A percentile compares a stretch with the other conserved stretches of the same genome.
phyloP scores from a whole-genome alignment of 139 green algal species.

The Diplosphaera chodatii region DNA sequence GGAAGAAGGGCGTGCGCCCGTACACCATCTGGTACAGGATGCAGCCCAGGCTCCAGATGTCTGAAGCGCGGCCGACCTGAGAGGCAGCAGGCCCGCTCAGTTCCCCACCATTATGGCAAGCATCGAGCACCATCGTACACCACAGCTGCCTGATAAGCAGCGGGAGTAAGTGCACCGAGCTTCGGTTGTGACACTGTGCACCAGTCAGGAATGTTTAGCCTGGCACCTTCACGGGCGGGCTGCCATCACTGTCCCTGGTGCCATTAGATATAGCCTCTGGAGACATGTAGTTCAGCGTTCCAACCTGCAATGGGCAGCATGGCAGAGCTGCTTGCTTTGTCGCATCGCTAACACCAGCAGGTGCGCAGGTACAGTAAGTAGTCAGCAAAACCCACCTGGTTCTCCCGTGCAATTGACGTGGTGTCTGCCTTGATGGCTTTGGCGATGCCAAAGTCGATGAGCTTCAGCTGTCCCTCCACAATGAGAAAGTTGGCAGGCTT shows the following conservation, averaged over 20 bases:
- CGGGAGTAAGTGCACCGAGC: too few relatives aligned
- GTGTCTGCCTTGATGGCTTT: conserved; percentile 87
- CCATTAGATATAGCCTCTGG: conserved; percentile 90
- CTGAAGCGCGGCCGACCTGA: conserved; percentile 71
- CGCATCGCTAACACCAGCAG: too few relatives aligned
- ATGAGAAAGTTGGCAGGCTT: conserved; percentile 97
- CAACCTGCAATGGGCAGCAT: conserved; percentile 55
- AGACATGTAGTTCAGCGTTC: conserved; percentile 98
- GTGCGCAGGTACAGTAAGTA: too few relatives aligned
- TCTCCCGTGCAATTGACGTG: conserved; percentile 87
- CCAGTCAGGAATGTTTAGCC: too few relatives aligned
- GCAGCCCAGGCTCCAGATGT: conserved; percentile 94
- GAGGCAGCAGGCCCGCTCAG: too few relatives aligned
- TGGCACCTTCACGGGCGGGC: conserved; percentile 56
- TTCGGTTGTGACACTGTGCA: too few relatives aligned
- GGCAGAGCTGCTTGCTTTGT: too few relatives aligned
- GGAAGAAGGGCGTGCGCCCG: conserved; percentile 73
- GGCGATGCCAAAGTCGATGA: conserved; percentile 98
- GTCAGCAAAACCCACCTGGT: conserved; percentile 38
- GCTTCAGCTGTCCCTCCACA: conserved; percentile 93
- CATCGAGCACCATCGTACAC: too few relatives aligned
- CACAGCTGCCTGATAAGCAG: too few relatives aligned
- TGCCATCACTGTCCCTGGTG: conserved; percentile 62
- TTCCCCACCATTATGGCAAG: too few relatives aligned
- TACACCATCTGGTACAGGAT: conserved; percentile 98